Evolutionary conservation across 1,284 basidiomycete species (phyloP).

Genomic region (Ceratobasidium sp.): DNA sequence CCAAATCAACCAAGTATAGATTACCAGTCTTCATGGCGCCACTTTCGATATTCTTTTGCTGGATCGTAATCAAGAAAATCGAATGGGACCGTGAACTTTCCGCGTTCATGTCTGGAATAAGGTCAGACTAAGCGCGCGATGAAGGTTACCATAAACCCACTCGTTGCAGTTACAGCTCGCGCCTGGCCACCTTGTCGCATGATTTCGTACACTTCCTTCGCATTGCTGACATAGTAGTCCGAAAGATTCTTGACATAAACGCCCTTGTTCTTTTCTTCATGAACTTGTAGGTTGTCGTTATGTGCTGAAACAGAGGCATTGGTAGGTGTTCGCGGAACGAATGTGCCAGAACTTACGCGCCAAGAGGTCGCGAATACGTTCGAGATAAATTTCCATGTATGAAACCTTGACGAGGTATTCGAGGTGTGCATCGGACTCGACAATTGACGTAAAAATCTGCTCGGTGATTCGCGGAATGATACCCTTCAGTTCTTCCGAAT

Average conservation of each 20-base stretch:
- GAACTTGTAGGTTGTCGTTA: conserved; percentile 97
- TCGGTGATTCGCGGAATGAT: conserved; percentile 98
- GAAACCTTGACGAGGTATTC: conserved; percentile 99
- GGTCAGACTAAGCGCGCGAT: conserved; percentile 2
- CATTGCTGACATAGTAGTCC: conserved; percentile 96
- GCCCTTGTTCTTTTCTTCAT: conserved; percentile 97
- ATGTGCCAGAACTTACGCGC: conserved; percentile 72
- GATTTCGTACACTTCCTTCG: conserved; percentile 97
- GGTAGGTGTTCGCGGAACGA: conserved; percentile 20
- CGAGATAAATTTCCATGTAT: conserved; percentile 99
- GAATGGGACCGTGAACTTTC: conserved; percentile 99
- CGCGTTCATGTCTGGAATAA: conserved; percentile 91
- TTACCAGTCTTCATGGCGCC: conserved; percentile 97
- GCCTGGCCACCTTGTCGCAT: conserved; percentile 95
- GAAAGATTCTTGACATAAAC: conserved; percentile 98
- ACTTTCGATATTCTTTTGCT: conserved; percentile 94
- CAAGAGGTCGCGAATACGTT: conserved; percentile 92
- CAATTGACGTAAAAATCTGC: conserved; percentile 98
- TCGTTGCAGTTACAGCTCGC: conserved; percentile 92
- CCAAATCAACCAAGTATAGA: conserved; percentile 96
- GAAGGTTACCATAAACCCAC: conserved; percentile 58
- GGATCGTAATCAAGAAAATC: conserved; percentile 97
- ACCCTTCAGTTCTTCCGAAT: conserved; percentile 87
- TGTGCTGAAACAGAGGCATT: conserved; percentile 64
- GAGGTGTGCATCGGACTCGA: conserved; percentile 90